Evolutionary conservation across 2,329 filamentous ascomycete species (phyloP).

Genomic region (Xylariomycetidae sp.): DNA sequence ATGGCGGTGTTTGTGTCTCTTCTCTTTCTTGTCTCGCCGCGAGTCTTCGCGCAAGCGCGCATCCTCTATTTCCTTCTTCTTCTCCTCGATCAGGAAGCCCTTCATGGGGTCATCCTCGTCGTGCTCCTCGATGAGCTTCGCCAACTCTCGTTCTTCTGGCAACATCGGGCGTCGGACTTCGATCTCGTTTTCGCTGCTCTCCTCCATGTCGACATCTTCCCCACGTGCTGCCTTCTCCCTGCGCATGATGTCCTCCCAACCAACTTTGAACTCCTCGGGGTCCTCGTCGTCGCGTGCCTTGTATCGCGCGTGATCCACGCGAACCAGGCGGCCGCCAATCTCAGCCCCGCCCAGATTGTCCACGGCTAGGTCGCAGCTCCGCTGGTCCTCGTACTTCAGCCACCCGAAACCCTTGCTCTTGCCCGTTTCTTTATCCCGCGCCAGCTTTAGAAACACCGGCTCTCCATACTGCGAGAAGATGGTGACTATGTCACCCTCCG

Average conservation of each 20-base stretch:
- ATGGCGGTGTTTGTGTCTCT: slow-evolving; percentile 29
- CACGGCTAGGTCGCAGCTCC: slow-evolving; percentile 90
- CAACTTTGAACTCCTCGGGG: slow-evolving; percentile 50
- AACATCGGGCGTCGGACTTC: slow-evolving; percentile 53
- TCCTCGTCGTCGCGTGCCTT: slow-evolving; percentile 78
- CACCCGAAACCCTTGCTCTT: slow-evolving; percentile 94
- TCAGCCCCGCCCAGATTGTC: slow-evolving; percentile 89
- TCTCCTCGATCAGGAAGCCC: slow-evolving; percentile 79
- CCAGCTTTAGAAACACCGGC: slow-evolving; percentile 85
- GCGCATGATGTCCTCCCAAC: slow-evolving; percentile 53
- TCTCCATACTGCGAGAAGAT: slow-evolving; percentile 98
- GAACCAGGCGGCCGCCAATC: slow-evolving; percentile 71
- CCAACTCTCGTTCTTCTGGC: slow-evolving; percentile 76
- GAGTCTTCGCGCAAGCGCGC: slow-evolving; percentile 51
- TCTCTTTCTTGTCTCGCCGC: slow-evolving; percentile 42
- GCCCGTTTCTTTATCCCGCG: slow-evolving; percentile 91
- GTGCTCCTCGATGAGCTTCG: slow-evolving; percentile 67
- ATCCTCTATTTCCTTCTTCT: slow-evolving; percentile 78
- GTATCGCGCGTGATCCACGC: slow-evolving; percentile 91
- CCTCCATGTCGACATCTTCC: slow-evolving; percentile 35
- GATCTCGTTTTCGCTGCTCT: slow-evolving; percentile 34
- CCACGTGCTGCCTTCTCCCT: slow-evolving; percentile 39
- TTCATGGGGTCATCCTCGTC: slow-evolving; percentile 99
- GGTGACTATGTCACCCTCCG: slow-evolving; percentile 90
- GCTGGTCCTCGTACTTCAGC: slow-evolving; percentile 96